Conservation (phyloP, 2,329 filamentous ascomycete species). For the Tolypocladium ovalisporum region DNA sequence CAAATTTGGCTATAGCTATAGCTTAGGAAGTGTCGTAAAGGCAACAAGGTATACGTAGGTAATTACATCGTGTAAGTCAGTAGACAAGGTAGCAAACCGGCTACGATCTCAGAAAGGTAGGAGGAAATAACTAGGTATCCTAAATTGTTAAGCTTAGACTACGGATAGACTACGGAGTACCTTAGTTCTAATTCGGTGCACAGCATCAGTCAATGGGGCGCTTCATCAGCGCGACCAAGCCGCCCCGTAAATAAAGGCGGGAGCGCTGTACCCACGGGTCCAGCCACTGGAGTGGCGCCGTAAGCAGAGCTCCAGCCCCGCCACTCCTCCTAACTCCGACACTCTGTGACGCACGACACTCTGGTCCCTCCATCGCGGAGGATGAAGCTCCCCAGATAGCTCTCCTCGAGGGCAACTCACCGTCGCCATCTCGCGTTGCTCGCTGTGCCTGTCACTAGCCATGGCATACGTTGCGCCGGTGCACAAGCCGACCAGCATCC, state of each 20-base stretch:
- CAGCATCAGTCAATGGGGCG: too few relatives aligned
- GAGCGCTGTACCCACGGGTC: not conserved
- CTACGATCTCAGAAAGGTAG: too few relatives aligned
- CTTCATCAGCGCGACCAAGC: not conserved
- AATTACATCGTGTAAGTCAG: too few relatives aligned
- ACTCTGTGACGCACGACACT: not conserved
- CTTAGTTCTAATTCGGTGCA: too few relatives aligned
- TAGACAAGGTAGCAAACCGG: too few relatives aligned
- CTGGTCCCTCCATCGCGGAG: not conserved
- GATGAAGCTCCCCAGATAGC: constrained; percentile 16
- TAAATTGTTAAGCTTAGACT: too few relatives aligned
- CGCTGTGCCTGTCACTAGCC: constrained; percentile 3
- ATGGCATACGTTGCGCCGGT: constrained; percentile 97
- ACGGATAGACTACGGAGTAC: too few relatives aligned
- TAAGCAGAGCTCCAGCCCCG: not conserved
- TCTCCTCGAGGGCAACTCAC: constrained; percentile 10
- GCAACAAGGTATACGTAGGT: too few relatives aligned
- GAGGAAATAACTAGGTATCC: too few relatives aligned
- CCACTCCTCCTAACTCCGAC: not conserved
- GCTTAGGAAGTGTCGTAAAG: too few relatives aligned
- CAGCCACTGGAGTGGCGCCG: not conserved
- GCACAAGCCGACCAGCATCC: constrained; percentile 81
- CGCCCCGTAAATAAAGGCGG: not conserved
- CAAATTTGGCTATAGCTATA: too few relatives aligned
- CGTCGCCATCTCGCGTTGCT: not conserved